Evolutionary conservation across 2,329 filamentous ascomycete genomes (phyloP), one percentile per base, ranked within the genome.

Genomic region (Trichoderma breve): DNA sequence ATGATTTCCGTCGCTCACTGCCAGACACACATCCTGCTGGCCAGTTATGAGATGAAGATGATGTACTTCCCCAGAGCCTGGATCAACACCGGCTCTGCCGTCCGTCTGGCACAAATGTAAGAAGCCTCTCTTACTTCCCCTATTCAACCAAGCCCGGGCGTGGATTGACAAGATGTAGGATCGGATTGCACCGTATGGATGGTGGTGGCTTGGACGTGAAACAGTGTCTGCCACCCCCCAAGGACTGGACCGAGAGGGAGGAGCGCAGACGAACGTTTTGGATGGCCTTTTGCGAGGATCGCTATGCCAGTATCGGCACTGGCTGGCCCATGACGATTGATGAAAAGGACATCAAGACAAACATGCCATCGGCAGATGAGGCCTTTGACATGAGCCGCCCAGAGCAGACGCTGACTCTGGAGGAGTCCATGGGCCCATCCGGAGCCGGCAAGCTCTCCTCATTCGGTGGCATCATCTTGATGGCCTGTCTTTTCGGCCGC

Each of bases 41-140:
- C 91, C 6, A 90, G 88, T 0, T 98, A 97, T 77, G 96, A 99
- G 81, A 98, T 98, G 85, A 97, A 95, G 83, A 92, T 93, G 87
- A 97, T 98, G 93, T 97, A 94, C 80, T 98, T 98, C 76, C 95
- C 96, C 1, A 87, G 96, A 75, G 96, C 96, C 1, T 98, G 96
- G 96, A 90, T 97, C 83, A 98, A 93, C 76, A 92, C 93, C 3
- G 96, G 95, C 26, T 87, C 93, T 73, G 92, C 92, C 5, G 89
- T 92, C n/a, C 89, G 95, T 65, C 82, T 98, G 69, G 89, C 89
- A 65, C 92, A 97, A 78, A 98, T 98, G 95, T 90, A 79, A 80
- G 87, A 80, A 11, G 7, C 28, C 26, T 2, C 11, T 43, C 39
- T 21, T 24, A 9, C 12, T 39, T 15, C 24, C 43, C 24, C 43